Conservation (phyloP, 2,329 filamentous ascomycete species). For the Fusarium sp. region DNA sequence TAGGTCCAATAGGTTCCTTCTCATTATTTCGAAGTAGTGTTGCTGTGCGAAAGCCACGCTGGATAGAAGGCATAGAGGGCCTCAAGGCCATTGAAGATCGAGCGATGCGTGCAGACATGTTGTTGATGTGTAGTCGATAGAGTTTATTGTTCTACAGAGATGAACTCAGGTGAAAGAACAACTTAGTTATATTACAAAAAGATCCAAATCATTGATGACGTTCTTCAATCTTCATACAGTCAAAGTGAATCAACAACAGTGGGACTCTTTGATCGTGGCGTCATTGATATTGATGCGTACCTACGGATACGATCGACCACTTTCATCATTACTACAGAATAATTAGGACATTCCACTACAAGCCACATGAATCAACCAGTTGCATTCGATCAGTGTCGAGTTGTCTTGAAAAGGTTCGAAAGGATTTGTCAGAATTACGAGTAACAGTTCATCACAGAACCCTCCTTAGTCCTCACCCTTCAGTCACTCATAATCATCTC, state of each 20-base stretch:
- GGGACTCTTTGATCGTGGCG: slow-evolving; percentile 31
- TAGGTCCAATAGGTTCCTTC: slow-evolving; percentile 11
- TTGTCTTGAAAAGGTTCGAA: neutral
- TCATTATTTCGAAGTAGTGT: neutral
- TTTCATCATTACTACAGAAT: slow-evolving; percentile 28
- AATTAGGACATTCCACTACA: neutral
- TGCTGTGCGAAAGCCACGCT: slow-evolving; percentile 17
- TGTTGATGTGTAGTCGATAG: neutral
- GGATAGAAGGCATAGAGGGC: slow-evolving; percentile 10
- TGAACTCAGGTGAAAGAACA: neutral
- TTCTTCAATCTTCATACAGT: slow-evolving; percentile 2
- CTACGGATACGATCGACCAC: slow-evolving; percentile 10
- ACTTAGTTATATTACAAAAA: neutral
- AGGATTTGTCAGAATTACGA: too few relatives aligned
- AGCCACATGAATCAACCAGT: neutral
- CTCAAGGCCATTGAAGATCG: slow-evolving; percentile 26
- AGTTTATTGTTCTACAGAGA: neutral
- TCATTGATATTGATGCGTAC: slow-evolving; percentile 44
- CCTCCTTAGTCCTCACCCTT: neutral
- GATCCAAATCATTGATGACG: slow-evolving; percentile 9
- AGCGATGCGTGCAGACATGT: slow-evolving; percentile 29
- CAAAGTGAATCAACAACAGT: slow-evolving; percentile 16
- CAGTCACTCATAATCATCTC: neutral
- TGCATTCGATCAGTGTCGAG: accelerated
- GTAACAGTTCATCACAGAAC: neutral